These are phyloP conservation scores for Casuarina equisetifolia DNA, from an alignment of 306 rosid genomes.

Conservation along the genomic window DNA sequence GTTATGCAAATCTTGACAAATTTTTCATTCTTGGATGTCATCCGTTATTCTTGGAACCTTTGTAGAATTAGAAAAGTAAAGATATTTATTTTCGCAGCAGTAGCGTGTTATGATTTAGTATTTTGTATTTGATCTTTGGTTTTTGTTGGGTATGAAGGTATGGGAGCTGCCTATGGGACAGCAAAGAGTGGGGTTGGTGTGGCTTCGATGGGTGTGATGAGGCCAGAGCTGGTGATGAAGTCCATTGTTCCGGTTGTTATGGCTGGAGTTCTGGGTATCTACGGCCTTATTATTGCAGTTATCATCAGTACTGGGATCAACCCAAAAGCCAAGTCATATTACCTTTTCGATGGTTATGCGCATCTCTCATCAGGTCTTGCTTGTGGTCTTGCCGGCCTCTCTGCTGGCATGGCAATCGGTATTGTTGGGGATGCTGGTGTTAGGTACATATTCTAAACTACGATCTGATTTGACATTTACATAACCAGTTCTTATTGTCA, in stretches of 20 bases:
- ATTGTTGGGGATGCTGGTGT: slow-evolving; percentile 94
- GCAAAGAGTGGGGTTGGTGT: slow-evolving; percentile 92
- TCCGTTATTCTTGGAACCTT: neutral
- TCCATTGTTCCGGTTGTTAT: slow-evolving; percentile 89
- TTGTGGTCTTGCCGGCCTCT: slow-evolving; percentile 82
- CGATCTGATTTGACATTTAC: neutral
- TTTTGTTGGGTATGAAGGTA: slow-evolving; percentile 44
- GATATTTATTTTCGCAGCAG: neutral
- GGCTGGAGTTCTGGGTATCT: slow-evolving; percentile 96
- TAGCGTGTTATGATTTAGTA: slow-evolving; percentile 1
- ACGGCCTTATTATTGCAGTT: slow-evolving; percentile 88
- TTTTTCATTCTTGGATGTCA: neutral
- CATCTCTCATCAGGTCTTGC: slow-evolving; percentile 92
- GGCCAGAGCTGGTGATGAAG: slow-evolving; percentile 92
- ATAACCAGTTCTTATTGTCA: neutral
- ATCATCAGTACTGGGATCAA: slow-evolving; percentile 88
- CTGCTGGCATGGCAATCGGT: slow-evolving; percentile 94
- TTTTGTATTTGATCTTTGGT: neutral
- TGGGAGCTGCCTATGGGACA: slow-evolving; percentile 94
- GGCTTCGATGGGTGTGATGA: slow-evolving; percentile 94
- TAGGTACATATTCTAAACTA: slow-evolving; percentile 45
- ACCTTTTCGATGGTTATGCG: slow-evolving; percentile 88
- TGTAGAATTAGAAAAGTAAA: neutral
- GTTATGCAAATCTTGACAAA: neutral
- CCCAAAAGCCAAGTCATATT: slow-evolving; percentile 84